Base-by-base conservation (phyloP, 139 green algal genomes). In the Volvox reticuliferus region DNA sequence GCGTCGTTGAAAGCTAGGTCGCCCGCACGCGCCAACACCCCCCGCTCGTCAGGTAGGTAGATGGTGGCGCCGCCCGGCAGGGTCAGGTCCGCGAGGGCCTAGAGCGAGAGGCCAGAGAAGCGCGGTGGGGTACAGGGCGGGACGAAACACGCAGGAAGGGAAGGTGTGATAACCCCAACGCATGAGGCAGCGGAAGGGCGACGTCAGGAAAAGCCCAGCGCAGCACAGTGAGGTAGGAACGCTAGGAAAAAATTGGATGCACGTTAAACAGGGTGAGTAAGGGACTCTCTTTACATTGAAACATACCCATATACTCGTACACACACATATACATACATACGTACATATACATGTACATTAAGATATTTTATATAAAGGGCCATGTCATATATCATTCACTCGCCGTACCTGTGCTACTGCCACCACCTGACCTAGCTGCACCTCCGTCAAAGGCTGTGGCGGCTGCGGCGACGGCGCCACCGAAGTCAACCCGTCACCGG, bases 1-100 rank as follows among this genome's bases (percentile, higher is more conserved):
- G 96, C 96, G 79, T 98, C 96, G 82, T 98, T 97, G 94, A 92
- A 98, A 0, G 94, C 93, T 36, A 98, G 94, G 76, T 96, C 89
- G 2, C 16, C 75, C 9, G 94, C 93, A 1, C 82, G 50, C 35
- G 68, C 63, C 77, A 98, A 80, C 32, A 95, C 87, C 9, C 94
- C 94, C 13, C 79, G n/a, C 3, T 91, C 90, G 83, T 98, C 95
- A 12, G 96, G 96, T 19, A 96, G 93, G 68, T 93, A 94, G 32
- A 97, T 79, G 50, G 24, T 30, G 22, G 89, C 87, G 16, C 62
- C 80, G 37, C 75, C 14, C 17, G 77, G 71, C 61, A 92, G 67
- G 24, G 62, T 0, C 65, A 92, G 55, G 82, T 94, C 92, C 6
- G 92, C 87, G 35, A 94, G 89, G 28, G 92, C 92, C 91, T 94